Evolutionary conservation across 148 eudicot species (phyloP).

Genomic region (Linanthus parryae): DNA sequence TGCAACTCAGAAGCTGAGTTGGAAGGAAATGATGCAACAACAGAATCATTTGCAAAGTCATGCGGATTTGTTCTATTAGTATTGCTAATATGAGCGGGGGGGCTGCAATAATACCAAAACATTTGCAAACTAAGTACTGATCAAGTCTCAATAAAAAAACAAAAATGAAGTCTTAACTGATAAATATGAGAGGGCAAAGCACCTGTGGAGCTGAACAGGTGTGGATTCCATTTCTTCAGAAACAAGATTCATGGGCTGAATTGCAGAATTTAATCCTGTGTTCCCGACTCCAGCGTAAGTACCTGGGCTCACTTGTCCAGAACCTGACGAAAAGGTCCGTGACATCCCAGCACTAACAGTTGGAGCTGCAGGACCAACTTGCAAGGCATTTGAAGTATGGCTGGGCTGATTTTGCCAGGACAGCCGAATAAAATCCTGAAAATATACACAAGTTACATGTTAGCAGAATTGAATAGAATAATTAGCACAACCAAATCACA

Average conservation of each 20-base stretch:
- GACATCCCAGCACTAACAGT: constrained; percentile 44
- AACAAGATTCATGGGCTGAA: constrained; percentile 55
- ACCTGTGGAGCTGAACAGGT: constrained; percentile 55
- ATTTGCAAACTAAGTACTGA: not conserved
- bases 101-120: constrained; percentile 32
- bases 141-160: not conserved
- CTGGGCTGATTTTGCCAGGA: constrained; percentile 81
- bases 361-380: constrained; percentile 45
- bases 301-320: constrained; percentile 52
- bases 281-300: constrained; percentile 55
- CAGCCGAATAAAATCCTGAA: constrained; percentile 85
- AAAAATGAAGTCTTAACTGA: not conserved
- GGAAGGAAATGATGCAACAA: constrained; percentile 38
- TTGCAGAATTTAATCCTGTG: constrained; percentile 41
- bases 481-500: no score
- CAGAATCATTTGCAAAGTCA: constrained; percentile 45
- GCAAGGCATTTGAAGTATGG: constrained; percentile 4
- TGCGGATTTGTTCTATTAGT: constrained; percentile 40
- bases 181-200: constrained; percentile 4
- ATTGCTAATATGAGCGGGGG: constrained; percentile 35
- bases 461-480: constrained; percentile 1
- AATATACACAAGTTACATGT: no score
- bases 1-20: constrained; percentile 48
- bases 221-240: constrained; percentile 61
- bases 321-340: constrained; percentile 37